These are phyloP conservation scores for Vitis labrusca DNA, from an alignment of 164 flowering plant genomes.

Conservation along the genomic window DNA sequence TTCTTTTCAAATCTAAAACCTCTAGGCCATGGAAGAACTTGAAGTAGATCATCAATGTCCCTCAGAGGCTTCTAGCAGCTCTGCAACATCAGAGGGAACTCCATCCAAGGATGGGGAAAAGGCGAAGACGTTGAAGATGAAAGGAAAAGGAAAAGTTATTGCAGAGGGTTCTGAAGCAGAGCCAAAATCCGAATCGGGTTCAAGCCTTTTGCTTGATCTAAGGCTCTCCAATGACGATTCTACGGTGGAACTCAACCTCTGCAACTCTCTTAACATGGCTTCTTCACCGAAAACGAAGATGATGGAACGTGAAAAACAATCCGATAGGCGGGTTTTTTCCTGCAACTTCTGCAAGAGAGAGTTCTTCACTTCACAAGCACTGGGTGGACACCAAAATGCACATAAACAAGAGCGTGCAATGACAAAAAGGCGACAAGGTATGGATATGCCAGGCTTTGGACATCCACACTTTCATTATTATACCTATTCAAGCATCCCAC, in stretches of 20 bases:
- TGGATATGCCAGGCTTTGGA: slow-evolving; percentile 7
- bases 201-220: slow-evolving; percentile 8
- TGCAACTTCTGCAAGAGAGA: slow-evolving; percentile 41
- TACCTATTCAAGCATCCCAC: slow-evolving; percentile 12
- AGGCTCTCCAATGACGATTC: slow-evolving; percentile 10
- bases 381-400: slow-evolving; percentile 50
- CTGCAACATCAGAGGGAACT: slow-evolving; percentile 10
- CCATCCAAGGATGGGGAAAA: background rate
- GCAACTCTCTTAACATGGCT: background rate
- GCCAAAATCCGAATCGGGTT: background rate
- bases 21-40: slow-evolving; percentile 8
- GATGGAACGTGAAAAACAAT: background rate
- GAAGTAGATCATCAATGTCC: slow-evolving; percentile 7
- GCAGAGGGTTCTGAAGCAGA: background rate
- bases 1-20: background rate
- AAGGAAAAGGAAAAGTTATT: slow-evolving; percentile 3
- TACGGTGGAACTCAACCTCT: slow-evolving; percentile 6
- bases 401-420: slow-evolving; percentile 36
- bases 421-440: slow-evolving; percentile 23
- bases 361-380: slow-evolving; percentile 38
- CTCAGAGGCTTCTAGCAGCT: slow-evolving; percentile 22
- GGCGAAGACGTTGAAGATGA: background rate
- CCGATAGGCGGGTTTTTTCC: slow-evolving; percentile 23
- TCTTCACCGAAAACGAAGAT: background rate
- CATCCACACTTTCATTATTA: slow-evolving; percentile 3